Base-by-base conservation (phyloP, 768 basidiomycete species). In the Kwoniella botswanensis region DNA sequence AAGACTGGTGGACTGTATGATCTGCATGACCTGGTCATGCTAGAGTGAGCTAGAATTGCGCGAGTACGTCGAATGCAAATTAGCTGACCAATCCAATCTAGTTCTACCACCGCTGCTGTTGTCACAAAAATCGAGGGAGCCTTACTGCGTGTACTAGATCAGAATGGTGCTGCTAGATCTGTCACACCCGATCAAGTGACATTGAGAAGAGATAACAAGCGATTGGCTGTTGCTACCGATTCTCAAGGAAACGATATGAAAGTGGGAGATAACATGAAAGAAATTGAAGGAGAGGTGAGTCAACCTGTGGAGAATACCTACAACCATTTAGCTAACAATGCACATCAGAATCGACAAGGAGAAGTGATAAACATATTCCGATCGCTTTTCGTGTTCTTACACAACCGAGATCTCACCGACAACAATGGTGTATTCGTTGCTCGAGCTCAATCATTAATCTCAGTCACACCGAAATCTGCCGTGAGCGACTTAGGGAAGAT, bases 41-140 rank as follows among this genome's bases (percentile, higher is more conserved):
- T 99, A 17, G 96, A 98, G 94, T 96, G 82, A 75, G 93, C 88
- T 13, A 62, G 17, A 29, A 43, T 1, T 10, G 35, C 29, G 18
- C 35, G 35, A 35, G 4, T 7, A 24, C 2, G 1, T 17, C n/a
- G 24, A 50, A 2, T 22, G 24, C 35, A 9, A 18, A 50, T 50
- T 6, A 21, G 72, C 73, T 76, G 65, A 76, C 50, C 3, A 63
- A 3, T 21, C 3, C 9, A 12, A 22, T 18, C 2, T 62, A 98
- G 94, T 83, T 88, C 89, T 41, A 92, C 94, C 82, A 96, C 94
- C 4, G 93, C 94, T 44, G 97, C 94, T 82, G 93, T 98, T 70
- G 97, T 98, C 73, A 97, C 91, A 88, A 95, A 96, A 83, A 95
- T 94, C 1, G 97, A 98, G 82, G 90, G 94, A 15, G 93, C 94